Conservation (phyloP, 345 rosid genomes). For the Citropsis articulata region DNA sequence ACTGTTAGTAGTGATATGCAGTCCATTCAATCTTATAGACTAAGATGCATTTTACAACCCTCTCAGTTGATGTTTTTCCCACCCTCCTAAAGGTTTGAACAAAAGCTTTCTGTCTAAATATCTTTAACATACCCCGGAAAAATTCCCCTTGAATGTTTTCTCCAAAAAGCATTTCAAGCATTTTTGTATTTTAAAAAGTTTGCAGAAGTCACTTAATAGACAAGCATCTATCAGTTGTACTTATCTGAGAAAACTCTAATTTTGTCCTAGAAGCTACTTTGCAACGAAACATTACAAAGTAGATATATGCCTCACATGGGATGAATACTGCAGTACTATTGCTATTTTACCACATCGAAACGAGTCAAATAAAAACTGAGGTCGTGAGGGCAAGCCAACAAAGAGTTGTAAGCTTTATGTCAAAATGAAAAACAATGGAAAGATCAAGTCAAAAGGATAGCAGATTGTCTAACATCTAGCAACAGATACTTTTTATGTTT, state of each 20-base stretch:
- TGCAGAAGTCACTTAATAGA: not conserved
- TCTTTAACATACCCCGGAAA: not conserved
- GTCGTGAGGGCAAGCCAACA: not conserved
- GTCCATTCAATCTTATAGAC: too few relatives aligned
- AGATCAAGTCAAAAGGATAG: too few relatives aligned
- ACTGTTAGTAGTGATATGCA: too few relatives aligned
- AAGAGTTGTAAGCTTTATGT: not conserved
- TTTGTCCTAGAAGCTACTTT: not conserved
- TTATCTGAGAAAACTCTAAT: not conserved
- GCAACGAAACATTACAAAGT: not conserved
- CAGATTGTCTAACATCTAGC: too few relatives aligned
- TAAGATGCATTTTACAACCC: not conserved
- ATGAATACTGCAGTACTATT: not conserved
- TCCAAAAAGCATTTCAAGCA: not conserved
- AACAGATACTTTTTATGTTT: too few relatives aligned
- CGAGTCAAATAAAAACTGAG: not conserved
- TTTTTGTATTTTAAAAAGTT: not conserved
- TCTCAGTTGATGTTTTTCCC: not conserved
- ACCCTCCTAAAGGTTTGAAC: not conserved
- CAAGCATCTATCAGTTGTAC: not conserved
- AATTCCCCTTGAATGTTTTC: not conserved
- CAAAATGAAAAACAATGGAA: not conserved
- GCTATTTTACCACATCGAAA: not conserved
- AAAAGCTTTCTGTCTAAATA: not conserved
- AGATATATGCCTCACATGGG: not conserved